Percentiles rank a stretch among this genome's conserved stretches.
Evolutionary conservation across 768 basidiomycete species (phyloP).

Genomic region (Vararia minispora): DNA sequence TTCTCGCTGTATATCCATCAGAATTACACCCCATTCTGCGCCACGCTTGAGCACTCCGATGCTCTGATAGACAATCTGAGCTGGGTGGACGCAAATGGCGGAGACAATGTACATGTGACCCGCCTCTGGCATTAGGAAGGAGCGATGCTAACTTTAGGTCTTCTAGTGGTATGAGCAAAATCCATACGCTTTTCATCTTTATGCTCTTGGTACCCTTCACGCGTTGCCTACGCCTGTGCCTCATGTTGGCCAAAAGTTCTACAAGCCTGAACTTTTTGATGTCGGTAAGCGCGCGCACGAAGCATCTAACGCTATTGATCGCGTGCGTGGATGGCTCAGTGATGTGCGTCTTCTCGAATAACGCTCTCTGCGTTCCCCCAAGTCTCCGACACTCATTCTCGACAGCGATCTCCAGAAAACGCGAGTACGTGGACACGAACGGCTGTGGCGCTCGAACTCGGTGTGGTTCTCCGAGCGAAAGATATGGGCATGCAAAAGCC

Average conservation of each 20-base stretch:
- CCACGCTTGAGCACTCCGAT: conserved; percentile 62
- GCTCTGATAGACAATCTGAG: conserved; percentile 67
- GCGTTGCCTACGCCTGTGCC: conserved; percentile 80
- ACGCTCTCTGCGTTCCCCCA: neutral
- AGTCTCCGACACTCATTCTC: neutral
- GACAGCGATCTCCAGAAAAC: conserved; percentile 3
- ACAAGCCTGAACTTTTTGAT: conserved; percentile 83
- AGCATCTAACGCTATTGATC: conserved; percentile 47
- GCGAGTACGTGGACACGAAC: conserved; percentile 7
- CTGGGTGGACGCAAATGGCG: conserved; percentile 59
- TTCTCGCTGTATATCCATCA: conserved; percentile 90
- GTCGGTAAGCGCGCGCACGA: conserved; percentile 41
- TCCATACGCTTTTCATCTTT: conserved; percentile 79
- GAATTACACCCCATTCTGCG: conserved; percentile 82
- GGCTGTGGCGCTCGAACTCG: conserved; percentile 7
- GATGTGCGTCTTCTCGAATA: conserved; percentile 11
- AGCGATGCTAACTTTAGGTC: neutral
- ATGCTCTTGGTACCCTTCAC: conserved; percentile 77
- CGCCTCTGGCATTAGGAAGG: neutral
- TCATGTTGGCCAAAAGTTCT: conserved; percentile 67
- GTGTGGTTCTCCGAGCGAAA: conserved; percentile 4
- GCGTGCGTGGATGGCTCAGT: conserved; percentile 48
- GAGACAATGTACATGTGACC: conserved; percentile 39
- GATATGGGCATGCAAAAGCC: neutral
- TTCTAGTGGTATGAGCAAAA: conserved; percentile 53